Evolutionary conservation across 2,329 filamentous ascomycete genomes (phyloP).

Genomic region (Chalaropsis thielavioides): DNA sequence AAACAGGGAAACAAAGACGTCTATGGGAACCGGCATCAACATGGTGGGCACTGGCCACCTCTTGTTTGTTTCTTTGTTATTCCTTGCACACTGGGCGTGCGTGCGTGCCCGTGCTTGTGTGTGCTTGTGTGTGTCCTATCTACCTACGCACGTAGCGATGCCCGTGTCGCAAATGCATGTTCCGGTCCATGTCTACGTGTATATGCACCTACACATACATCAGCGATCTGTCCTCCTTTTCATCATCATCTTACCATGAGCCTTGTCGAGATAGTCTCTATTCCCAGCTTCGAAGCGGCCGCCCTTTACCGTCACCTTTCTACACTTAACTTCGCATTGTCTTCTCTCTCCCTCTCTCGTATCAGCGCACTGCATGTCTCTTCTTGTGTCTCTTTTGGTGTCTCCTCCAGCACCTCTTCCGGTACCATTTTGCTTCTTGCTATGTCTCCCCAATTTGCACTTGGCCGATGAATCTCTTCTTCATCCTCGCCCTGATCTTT

Average conservation of each 20-base stretch:
- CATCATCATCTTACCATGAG: too few species aligned
- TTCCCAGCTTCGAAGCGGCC: too few species aligned
- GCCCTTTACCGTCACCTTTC: too few species aligned
- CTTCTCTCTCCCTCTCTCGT: background rate
- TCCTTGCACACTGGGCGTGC: background rate
- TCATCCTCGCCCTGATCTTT: background rate
- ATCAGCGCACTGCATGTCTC: background rate
- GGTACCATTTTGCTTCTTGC: background rate
- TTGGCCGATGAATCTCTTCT: background rate
- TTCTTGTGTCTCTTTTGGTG: background rate
- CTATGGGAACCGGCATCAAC: background rate
- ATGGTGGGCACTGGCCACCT: constrained; percentile 3
- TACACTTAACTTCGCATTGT: background rate
- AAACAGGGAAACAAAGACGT: too few species aligned
- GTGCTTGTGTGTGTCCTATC: background rate
- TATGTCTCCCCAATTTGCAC: background rate
- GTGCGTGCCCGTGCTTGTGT: background rate
- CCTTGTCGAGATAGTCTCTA: too few species aligned
- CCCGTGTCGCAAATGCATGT: too few species aligned
- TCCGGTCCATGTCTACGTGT: too few species aligned
- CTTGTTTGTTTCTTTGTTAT: background rate
- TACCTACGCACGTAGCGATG: background rate
- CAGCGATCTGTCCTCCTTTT: too few species aligned
- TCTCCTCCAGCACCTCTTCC: too few species aligned
- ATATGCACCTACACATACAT: too few species aligned